Conservation (phyloP, 2,329 filamentous ascomycete genomes). For the Nannizzia gypsea region DNA sequence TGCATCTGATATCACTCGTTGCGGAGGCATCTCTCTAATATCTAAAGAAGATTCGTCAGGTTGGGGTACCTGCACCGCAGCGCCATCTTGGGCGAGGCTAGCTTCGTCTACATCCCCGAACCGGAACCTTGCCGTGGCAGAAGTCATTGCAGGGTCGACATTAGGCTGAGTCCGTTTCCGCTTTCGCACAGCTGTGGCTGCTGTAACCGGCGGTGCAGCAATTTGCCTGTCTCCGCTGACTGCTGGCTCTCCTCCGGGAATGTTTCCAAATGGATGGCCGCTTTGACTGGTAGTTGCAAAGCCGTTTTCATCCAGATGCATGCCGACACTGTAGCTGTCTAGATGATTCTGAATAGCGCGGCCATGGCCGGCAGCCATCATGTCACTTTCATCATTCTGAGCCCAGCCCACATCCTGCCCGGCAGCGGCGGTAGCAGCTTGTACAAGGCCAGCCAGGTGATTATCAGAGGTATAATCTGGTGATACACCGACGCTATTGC, state of each 20-base stretch:
- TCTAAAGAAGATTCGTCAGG: slow-evolving; percentile 23
- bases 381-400: slow-evolving; percentile 15
- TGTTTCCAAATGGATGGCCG: slow-evolving; percentile 1
- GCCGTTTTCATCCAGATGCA: slow-evolving; percentile 29
- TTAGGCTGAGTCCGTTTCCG: slow-evolving; percentile 11
- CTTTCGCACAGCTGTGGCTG: slow-evolving; percentile 8
- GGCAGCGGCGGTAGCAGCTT: slow-evolving; percentile 36
- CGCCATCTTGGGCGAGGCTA: slow-evolving; percentile 14
- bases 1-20: slow-evolving; percentile 32
- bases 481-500: background rate
- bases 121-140: background rate
- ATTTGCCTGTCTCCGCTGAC: slow-evolving; percentile 14
- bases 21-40: slow-evolving; percentile 28
- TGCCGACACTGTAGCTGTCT: slow-evolving; percentile 29
- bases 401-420: slow-evolving; percentile 19
- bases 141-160: slow-evolving; percentile 15
- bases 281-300: slow-evolving; percentile 16
- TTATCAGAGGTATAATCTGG: slow-evolving; percentile 17
- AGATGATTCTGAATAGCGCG: slow-evolving; percentile 30
- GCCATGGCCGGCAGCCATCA: slow-evolving; percentile 37
- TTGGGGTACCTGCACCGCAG: slow-evolving; percentile 5
- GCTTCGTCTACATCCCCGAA: slow-evolving; percentile 17
- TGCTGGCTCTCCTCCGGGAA: slow-evolving; percentile 12
- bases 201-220: background rate
- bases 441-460: slow-evolving; percentile 36